Percentiles rank a stretch among this genome's conserved stretches.
These are phyloP conservation scores for Alopecurus myosuroides DNA, from an alignment of 176 grass and related monocot species.

Conservation along the genomic window DNA sequence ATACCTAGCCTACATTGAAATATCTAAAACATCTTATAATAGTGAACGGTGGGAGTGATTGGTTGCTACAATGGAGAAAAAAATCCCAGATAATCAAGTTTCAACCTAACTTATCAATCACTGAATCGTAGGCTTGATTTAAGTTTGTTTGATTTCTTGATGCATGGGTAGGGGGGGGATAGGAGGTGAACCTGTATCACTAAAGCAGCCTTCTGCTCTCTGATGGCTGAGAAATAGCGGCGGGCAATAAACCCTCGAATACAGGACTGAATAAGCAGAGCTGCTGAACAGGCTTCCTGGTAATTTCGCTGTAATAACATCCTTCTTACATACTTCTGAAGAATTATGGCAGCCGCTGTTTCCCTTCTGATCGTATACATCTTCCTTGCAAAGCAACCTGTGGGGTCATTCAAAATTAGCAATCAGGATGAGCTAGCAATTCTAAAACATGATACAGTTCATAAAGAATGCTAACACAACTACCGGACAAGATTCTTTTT, in stretches of 20 bases:
- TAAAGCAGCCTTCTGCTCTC: slow-evolving; percentile 64
- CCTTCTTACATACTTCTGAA: slow-evolving; percentile 79
- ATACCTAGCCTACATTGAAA: no score
- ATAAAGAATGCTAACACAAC: not conserved
- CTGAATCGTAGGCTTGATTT: not conserved
- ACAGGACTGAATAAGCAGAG: slow-evolving; percentile 70
- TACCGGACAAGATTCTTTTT: not conserved
- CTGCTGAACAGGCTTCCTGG: slow-evolving; percentile 48
- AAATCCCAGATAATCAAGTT: not conserved
- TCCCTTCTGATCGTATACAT: slow-evolving; percentile 60
- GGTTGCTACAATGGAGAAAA: not conserved
- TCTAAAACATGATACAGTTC: not conserved
- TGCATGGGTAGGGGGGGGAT: not conserved
- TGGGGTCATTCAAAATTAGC: slow-evolving; percentile 8
- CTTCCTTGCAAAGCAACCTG: slow-evolving; percentile 72
- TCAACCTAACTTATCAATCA: not conserved
- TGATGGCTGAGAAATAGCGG: slow-evolving; percentile 52
- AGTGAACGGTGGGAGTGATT: no score
- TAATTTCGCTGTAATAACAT: slow-evolving; percentile 47
- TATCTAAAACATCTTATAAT: no score
- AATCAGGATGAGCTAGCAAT: slow-evolving; percentile 13
- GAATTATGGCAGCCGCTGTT: slow-evolving; percentile 50
- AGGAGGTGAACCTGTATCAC: slow-evolving; percentile 61
- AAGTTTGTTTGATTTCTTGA: not conserved
- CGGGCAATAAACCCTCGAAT: slow-evolving; percentile 57